These are phyloP conservation scores for Starmerella kuoi DNA, from an alignment of 805 yeast species.

Conservation along the genomic window DNA sequence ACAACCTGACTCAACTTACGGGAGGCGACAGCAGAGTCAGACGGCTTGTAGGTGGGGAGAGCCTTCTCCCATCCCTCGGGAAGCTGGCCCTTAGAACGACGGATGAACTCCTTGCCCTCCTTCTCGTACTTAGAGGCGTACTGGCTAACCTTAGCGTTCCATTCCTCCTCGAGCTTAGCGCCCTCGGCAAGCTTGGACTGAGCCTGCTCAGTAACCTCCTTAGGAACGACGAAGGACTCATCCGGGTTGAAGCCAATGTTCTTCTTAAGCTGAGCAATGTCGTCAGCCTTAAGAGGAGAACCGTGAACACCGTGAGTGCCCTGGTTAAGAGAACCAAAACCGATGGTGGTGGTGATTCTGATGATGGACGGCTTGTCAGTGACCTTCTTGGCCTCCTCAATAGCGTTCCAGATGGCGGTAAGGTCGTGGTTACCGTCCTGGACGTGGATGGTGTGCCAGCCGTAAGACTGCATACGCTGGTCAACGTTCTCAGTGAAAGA, in stretches of 20 bases:
- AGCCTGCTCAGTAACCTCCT: constrained; percentile 68
- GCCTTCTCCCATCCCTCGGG: constrained; percentile 70
- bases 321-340: constrained; percentile 73
- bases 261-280: constrained; percentile 71
- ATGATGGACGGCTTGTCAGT: constrained; percentile 80
- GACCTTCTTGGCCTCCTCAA: constrained; percentile 67
- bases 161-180: constrained; percentile 55
- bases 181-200: constrained; percentile 45
- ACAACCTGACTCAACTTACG: constrained; percentile 86
- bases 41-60: constrained; percentile 68
- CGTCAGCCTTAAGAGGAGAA: constrained; percentile 88
- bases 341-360: constrained; percentile 81
- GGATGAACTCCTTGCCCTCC: constrained; percentile 61
- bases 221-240: constrained; percentile 64
- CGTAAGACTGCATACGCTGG: constrained; percentile 78
- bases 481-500: constrained; percentile 90
- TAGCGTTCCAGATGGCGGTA: constrained; percentile 56
- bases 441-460: constrained; percentile 79
- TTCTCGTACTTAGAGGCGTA: constrained; percentile 64
- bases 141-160: constrained; percentile 53
- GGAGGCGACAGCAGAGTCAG: constrained; percentile 77
- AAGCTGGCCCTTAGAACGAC: constrained; percentile 66
- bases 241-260: constrained; percentile 82
- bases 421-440: constrained; percentile 71
- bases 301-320: constrained; percentile 95